Percentiles rank a stretch among this genome's conserved stretches.
Evolutionary conservation across 371 early-diverging fungal species (phyloP).

Genomic region (Saksenaea oblongispora): DNA sequence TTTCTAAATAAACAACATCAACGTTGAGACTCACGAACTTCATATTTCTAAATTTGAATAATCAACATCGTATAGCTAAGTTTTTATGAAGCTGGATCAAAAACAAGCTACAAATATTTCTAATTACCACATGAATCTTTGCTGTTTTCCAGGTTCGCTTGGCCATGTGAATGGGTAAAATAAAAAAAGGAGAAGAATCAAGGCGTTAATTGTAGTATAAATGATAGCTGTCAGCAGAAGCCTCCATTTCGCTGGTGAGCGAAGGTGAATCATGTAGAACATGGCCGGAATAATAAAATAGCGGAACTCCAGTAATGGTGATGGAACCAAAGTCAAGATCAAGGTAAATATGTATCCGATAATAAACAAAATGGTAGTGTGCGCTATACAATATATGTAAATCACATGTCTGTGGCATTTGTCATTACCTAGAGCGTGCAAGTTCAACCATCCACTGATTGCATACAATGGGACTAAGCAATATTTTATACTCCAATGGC

Average conservation of each 20-base stretch:
- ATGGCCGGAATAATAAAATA: conserved; percentile 91
- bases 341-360: conserved; percentile 50
- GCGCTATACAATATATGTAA: conserved; percentile 11
- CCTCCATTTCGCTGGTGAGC: conserved; percentile 19
- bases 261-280: conserved; percentile 71
- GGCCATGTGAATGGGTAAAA: conserved; percentile 74
- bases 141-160: conserved; percentile 61
- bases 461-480: conserved; percentile 70
- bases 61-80: no score
- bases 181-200: conserved; percentile 73
- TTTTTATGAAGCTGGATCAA: no score
- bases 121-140: conserved; percentile 91
- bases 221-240: conserved; percentile 18
- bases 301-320: conserved; percentile 92
- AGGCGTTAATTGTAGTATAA: conserved; percentile 55
- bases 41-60: no score
- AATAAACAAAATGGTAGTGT: conserved; percentile 44
- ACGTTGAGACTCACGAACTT: no score
- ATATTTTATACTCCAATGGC: conserved; percentile 61
- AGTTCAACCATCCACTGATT: conserved; percentile 46
- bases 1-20: no score
- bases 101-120: no score
- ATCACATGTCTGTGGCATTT: not conserved
- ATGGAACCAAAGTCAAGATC: conserved; percentile 76
- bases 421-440: conserved; percentile 25